phyloP scores from a whole-genome alignment of 768 basidiomycete species.

The Trametes cubensis region DNA sequence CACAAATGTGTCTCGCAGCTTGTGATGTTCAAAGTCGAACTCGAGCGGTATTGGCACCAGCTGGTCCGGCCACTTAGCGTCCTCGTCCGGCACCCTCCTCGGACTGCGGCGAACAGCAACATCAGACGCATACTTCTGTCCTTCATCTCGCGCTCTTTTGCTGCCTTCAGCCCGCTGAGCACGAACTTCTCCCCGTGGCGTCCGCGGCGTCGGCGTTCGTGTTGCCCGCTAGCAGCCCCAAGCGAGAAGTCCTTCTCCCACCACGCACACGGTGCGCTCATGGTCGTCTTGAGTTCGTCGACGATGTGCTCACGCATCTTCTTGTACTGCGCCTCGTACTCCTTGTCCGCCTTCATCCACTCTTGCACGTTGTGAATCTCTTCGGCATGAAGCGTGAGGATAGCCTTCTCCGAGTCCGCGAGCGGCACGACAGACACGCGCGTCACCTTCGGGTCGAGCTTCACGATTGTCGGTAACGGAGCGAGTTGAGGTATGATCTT shows the following conservation, averaged over 20 bases:
- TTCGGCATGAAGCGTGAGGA: slow-evolving; percentile 52
- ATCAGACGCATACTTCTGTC: slow-evolving; percentile 28
- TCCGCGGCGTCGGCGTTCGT: slow-evolving; percentile 42
- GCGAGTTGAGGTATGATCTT: slow-evolving; percentile 40
- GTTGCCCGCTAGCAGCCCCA: slow-evolving; percentile 39
- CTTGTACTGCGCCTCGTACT: slow-evolving; percentile 53
- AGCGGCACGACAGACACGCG: slow-evolving; percentile 65
- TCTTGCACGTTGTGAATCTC: slow-evolving; percentile 57
- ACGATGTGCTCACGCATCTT: slow-evolving; percentile 55
- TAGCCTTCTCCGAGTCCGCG: slow-evolving; percentile 50
- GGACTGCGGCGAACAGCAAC: slow-evolving; percentile 47
- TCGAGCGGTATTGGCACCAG: slow-evolving; percentile 96
- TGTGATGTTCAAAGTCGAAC: slow-evolving; percentile 92
- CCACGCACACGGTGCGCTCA: slow-evolving; percentile 54
- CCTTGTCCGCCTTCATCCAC: slow-evolving; percentile 69
- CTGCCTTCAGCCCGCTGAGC: slow-evolving; percentile 31
- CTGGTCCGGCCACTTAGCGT: slow-evolving; percentile 69
- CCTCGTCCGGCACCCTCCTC: slow-evolving; percentile 54
- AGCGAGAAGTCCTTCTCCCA: slow-evolving; percentile 58
- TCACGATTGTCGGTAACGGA: slow-evolving; percentile 47
- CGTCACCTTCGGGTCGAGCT: slow-evolving; percentile 60
- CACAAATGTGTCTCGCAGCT: slow-evolving; percentile 93
- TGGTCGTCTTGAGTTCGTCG: slow-evolving; percentile 49
- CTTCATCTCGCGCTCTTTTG: slow-evolving; percentile 43
- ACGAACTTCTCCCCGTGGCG: slow-evolving; percentile 46